These are phyloP conservation scores for Rubroshorea leprosula DNA, from an alignment of 345 rosid genomes.

Conservation along the genomic window DNA sequence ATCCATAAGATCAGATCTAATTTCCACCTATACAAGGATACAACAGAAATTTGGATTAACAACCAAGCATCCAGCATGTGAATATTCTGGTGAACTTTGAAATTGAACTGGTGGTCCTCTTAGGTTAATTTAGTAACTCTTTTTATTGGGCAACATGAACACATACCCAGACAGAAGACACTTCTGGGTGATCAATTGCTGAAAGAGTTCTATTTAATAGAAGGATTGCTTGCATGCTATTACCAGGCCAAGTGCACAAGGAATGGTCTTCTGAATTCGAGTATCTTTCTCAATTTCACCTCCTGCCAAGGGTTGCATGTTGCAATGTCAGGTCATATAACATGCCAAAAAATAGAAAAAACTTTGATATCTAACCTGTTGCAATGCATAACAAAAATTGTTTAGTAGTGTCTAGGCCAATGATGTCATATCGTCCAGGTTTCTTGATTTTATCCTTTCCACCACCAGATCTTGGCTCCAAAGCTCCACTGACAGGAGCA, in stretches of 20 bases:
- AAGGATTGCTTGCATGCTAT: conserved; percentile 13
- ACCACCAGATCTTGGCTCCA: conserved; percentile 61
- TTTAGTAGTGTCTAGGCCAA: conserved; percentile 72
- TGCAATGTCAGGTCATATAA: conserved; percentile 2
- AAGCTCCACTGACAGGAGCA: conserved; percentile 70
- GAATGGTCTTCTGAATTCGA: conserved; percentile 60
- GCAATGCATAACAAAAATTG: conserved; percentile 79
- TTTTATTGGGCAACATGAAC: background rate
- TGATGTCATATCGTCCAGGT: conserved; percentile 62
- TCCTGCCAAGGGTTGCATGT: conserved; percentile 33
- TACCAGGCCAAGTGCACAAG: conserved; percentile 90
- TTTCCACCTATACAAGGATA: conserved; percentile 69
- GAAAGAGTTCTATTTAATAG: background rate
- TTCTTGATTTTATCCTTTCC: conserved; percentile 92
- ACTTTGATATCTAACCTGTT: conserved; percentile 42
- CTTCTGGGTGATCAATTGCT: background rate
- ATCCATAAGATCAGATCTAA: conserved; percentile 92
- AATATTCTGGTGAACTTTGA: background rate
- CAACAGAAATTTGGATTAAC: conserved; percentile 16
- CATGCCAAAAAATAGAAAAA: background rate
- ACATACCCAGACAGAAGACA: background rate
- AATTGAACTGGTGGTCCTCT: too few species aligned
- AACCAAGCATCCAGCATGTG: background rate
- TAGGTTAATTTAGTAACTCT: background rate
- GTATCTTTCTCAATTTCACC: conserved; percentile 81